Evolutionary conservation across 768 basidiomycete species (phyloP).

Genomic region (Suillus decipiens): DNA sequence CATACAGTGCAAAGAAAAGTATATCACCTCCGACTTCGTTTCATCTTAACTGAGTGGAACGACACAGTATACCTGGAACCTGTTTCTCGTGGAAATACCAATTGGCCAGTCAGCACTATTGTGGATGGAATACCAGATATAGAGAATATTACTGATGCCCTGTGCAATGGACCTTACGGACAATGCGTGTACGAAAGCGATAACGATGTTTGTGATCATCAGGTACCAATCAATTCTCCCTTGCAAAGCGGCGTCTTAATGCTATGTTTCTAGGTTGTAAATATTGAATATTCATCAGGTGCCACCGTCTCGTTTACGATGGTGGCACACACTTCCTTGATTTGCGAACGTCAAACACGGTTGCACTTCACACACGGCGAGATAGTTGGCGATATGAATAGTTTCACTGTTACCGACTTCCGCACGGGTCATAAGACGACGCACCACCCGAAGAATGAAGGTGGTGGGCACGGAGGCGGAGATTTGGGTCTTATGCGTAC

Average conservation of each 20-base stretch:
- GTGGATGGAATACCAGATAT: conserved; percentile 86
- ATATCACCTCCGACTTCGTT: conserved; percentile 18
- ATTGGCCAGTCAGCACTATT: conserved; percentile 69
- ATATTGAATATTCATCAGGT: conserved; percentile 81
- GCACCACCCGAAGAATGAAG: conserved; percentile 53
- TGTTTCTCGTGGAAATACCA: conserved; percentile 45
- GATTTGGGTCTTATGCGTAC: conserved; percentile 74
- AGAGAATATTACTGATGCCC: conserved; percentile 76
- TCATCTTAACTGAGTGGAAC: conserved; percentile 11
- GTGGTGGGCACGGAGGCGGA: conserved; percentile 83
- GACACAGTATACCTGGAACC: conserved; percentile 76
- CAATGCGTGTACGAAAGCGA: conserved; percentile 81
- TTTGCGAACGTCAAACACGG: conserved; percentile 82
- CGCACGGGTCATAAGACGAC: conserved; percentile 47
- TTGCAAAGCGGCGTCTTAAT: background rate
- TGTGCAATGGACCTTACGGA: conserved; percentile 75
- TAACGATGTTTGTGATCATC: conserved; percentile 90
- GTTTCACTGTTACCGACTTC: conserved; percentile 79
- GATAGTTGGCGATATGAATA: conserved; percentile 82
- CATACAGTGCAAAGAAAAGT: conserved; percentile 90
- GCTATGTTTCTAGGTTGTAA: conserved; percentile 59
- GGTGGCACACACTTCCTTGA: conserved; percentile 78
- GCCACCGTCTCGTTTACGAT: conserved; percentile 87
- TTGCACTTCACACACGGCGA: conserved; percentile 88
- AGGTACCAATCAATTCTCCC: conserved; percentile 37